Evolutionary conservation across 208 protist species (phyloP).

Genomic region (Trypanosoma congolense): DNA sequence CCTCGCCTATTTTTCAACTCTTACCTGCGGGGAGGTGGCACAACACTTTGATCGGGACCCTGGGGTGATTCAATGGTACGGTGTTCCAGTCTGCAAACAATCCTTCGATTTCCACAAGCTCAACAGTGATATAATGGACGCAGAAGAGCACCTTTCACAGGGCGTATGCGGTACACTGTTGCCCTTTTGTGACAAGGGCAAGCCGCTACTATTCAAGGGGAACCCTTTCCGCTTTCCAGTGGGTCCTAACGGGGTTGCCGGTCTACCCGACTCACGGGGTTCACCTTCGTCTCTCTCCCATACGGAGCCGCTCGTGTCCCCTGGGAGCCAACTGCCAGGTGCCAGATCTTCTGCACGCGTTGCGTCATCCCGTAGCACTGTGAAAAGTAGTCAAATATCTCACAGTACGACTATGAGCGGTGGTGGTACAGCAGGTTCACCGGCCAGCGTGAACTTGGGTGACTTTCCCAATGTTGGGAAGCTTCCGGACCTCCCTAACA

Average conservation of each 20-base stretch:
- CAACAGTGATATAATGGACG: not conserved
- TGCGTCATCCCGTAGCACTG: too few species aligned
- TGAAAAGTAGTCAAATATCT: too few species aligned
- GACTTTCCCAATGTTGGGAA: not conserved
- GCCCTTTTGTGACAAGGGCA: conserved; percentile 5
- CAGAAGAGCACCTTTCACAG: conserved; percentile 3
- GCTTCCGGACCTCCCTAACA: not conserved
- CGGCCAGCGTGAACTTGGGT: not conserved
- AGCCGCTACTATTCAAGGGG: too few species aligned
- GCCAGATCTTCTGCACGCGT: too few species aligned
- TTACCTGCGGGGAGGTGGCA: conserved; percentile 21
- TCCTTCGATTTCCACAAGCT: conserved; percentile 11
- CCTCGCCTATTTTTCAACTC: conserved; percentile 9
- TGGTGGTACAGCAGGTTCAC: not conserved
- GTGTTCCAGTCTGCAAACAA: conserved; percentile 17
- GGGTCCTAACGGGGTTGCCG: too few species aligned
- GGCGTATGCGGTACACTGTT: conserved; percentile 5
- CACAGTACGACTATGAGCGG: too few species aligned
- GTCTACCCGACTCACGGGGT: too few species aligned
- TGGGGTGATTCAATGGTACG: conserved; percentile 31
- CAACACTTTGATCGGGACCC: conserved; percentile 21
- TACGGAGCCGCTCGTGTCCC: too few species aligned
- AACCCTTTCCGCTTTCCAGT: too few species aligned
- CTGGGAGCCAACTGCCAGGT: too few species aligned
- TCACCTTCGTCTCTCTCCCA: too few species aligned